Evolutionary conservation across 129 eudicot species (phyloP), one percentile per base, ranked within the genome.

Genomic region (Kitagawia praeruptora): DNA sequence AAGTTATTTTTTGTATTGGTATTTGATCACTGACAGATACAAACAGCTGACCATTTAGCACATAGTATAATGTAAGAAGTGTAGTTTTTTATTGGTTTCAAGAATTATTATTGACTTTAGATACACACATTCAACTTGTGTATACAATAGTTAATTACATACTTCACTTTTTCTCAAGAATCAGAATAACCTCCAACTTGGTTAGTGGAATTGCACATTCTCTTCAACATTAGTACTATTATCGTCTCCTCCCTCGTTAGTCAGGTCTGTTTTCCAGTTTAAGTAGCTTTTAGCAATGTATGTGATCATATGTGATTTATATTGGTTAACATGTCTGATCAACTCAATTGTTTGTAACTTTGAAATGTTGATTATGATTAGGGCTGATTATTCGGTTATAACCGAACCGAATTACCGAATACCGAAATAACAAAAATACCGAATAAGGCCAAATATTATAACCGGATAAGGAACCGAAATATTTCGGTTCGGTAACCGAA

Each of bases 41-140:
- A 42, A 75, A 56, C 64, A 56, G 64, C 28, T 56, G 54, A 73
- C 56, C 18, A 75, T 70, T 79, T 28, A 73, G 81, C 49, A 67
- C 38, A 63, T 64, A 34, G 77, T 81, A 76, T 74, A n/a, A 40
- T 72, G 25, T 9, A 34, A n/a, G 38, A 74, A 75, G 83, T 38
- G 39, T 58, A 40, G 46, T 75, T 74, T 75, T n/a, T 56, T 78
- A 44, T 80, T 45, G 77, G 7, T 41, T 84, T 77, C 37, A 77
- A 77, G 82, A 53, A n/a, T n/a, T n/a, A 51, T 44, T 42, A 70
- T 79, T 64, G 40, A 46, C 47, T n/a, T 77, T 53, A 28, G 10
- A 28, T 66, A 14, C 72, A 51, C 12, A 75, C 28, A 31, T 31
- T 80, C 27, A 76, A 81, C 70, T 47, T 58, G 70, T 61, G 27